Percentiles rank a stretch among this genome's conserved stretches.
These are phyloP conservation scores for Diplodia scrobiculata DNA, from an alignment of 2,329 filamentous ascomycete species.

Conservation along the genomic window DNA sequence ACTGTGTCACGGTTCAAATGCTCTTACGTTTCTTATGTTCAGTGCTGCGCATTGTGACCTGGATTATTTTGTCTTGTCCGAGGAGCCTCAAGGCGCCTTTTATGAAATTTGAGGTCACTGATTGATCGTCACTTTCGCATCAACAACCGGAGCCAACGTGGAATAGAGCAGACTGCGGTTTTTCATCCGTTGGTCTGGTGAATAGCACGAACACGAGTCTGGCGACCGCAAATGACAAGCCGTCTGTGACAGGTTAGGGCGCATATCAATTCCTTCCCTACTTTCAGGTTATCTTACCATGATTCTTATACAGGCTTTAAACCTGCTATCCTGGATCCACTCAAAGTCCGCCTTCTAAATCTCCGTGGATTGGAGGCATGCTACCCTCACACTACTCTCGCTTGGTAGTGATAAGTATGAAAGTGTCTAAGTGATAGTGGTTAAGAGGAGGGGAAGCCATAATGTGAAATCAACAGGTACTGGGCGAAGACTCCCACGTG, in stretches of 20 bases:
- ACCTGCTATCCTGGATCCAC: no score
- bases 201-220: neutral
- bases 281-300: neutral
- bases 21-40: neutral
- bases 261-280: neutral
- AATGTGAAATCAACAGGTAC: neutral
- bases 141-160: neutral
- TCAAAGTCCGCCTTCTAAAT: neutral
- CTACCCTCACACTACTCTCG: no score
- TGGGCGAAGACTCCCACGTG: neutral
- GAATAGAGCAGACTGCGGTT: neutral
- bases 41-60: neutral
- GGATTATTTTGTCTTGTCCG: neutral
- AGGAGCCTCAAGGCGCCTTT: neutral
- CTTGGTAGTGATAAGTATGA: no score
- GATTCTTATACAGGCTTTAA: no score
- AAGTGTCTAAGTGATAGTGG: no score
- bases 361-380: neutral
- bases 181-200: neutral
- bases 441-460: neutral
- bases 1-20: constrained; percentile 24
- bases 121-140: neutral
- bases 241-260: neutral
- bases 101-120: neutral
- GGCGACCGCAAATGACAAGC: neutral